These are phyloP conservation scores for Brassica juncea DNA, from an alignment of 345 rosid genomes.

Conservation along the genomic window DNA sequence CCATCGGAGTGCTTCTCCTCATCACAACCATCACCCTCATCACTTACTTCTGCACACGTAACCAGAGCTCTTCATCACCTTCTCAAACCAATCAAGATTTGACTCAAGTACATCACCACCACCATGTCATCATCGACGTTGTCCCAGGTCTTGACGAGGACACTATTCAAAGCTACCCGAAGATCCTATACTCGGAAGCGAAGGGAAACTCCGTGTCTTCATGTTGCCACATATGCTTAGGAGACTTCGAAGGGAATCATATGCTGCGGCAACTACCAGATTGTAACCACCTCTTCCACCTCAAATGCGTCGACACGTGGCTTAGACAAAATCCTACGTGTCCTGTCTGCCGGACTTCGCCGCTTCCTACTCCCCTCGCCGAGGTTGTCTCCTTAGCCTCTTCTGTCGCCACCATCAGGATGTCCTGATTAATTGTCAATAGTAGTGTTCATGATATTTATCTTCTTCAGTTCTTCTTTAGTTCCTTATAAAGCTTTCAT, in stretches of 20 bases:
- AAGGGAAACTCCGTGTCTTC: conserved; percentile 47
- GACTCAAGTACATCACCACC: conserved; percentile 31
- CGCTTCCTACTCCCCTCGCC: conserved; percentile 80
- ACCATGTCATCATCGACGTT: conserved; percentile 42
- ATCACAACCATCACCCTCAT: conserved; percentile 54
- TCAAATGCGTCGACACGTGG: conserved; percentile 89
- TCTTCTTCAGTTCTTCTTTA: background rate
- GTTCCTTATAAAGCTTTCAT: background rate
- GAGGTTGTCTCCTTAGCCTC: conserved; percentile 73
- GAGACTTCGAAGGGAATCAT: conserved; percentile 66
- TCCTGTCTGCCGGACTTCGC: conserved; percentile 80
- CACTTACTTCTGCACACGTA: conserved; percentile 52
- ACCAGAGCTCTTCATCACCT: conserved; percentile 34
- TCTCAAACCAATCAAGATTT: conserved; percentile 13
- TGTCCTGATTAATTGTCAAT: conserved; percentile 35
- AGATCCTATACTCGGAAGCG: conserved; percentile 66
- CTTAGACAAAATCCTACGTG: conserved; percentile 70
- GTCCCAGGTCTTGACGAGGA: conserved; percentile 67
- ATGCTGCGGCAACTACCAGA: conserved; percentile 65
- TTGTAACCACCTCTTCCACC: conserved; percentile 76
- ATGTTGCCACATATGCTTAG: conserved; percentile 82
- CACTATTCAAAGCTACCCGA: conserved; percentile 70
- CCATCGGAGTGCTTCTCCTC: conserved; percentile 52
- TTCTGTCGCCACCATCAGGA: conserved; percentile 39
- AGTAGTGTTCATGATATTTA: background rate